These are phyloP conservation scores for Arthrobotrys entomopaga DNA, from an alignment of 2,329 filamentous ascomycete species.

Conservation along the genomic window DNA sequence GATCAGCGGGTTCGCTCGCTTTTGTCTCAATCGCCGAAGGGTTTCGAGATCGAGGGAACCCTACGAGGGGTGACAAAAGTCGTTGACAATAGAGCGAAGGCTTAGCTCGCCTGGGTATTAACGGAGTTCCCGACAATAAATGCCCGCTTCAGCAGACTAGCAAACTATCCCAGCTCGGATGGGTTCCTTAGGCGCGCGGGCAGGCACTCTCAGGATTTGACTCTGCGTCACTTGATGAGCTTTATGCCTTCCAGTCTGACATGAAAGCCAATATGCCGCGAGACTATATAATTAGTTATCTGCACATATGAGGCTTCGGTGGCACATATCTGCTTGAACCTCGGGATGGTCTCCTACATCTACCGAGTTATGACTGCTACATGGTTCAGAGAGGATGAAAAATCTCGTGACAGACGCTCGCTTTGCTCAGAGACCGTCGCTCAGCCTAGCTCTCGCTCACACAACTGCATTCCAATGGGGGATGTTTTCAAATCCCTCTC, in stretches of 20 bases:
- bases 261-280: too few relatives aligned
- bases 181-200: slow-evolving; percentile 25
- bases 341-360: neutral
- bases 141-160: slow-evolving; percentile 37
- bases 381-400: neutral
- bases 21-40: slow-evolving; percentile 44
- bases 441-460: slow-evolving; percentile 30
- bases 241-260: too few relatives aligned
- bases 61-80: slow-evolving; percentile 49
- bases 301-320: neutral
- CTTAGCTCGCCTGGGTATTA: slow-evolving; percentile 37
- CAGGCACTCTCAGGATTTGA: slow-evolving; percentile 6
- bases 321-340: neutral
- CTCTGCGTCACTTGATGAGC: too few relatives aligned
- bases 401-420: neutral
- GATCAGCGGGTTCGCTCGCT: slow-evolving; percentile 34
- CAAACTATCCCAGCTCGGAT: slow-evolving; percentile 38
- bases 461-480: slow-evolving; percentile 2
- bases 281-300: too few relatives aligned
- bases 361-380: neutral
- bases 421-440: slow-evolving; percentile 7
- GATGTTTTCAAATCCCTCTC: too few relatives aligned
- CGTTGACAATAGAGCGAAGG: slow-evolving; percentile 40
- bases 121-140: slow-evolving; percentile 43
- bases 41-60: slow-evolving; percentile 35